Evolutionary conservation across 257 asterid genomes (phyloP), one percentile per base, ranked within the genome.

Genomic region (Solanum tacnaense): DNA sequence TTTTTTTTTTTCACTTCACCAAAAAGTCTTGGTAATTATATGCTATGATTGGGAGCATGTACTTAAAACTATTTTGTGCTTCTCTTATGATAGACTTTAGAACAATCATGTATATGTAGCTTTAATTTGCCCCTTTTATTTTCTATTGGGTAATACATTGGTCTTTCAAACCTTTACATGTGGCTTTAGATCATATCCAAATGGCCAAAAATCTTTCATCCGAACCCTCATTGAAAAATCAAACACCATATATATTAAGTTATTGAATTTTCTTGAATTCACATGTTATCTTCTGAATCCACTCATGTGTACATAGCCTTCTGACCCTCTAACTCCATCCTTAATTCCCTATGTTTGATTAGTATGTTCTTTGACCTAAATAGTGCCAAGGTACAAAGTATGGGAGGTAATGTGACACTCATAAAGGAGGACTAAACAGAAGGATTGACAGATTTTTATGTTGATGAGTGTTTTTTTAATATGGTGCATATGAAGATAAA

Each of bases 1-100:
- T n/a, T n/a, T n/a, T 35, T 32, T 5, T 38, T 23, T 15, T 36
- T 27, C 38, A 68, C 41, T 32, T 27, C 15, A 82, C 58, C 76
- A 68, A 18, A 68, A 21, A 27, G 46, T 70, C 25, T 38, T 73
- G 16, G 58, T 67, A 71, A 90, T 58, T 46, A 81, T 36, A 49
- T 10, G 79, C 62, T 29, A 89, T 82, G 41, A 87, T 82, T 91
- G 86, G 75, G 71, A 88, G 88, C 88, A 79, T 87, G 88, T 83
- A 83, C 89, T 60, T 72, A 86, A 86, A 83, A 87, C 65, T 32
- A 49, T 81, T 83, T 73, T 62, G 20, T 39, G 15, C 71, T 84
- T 49, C 58, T 81, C 52, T 46, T 34, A 38, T 83, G 46, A 49
- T 49, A 49, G 20, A 49, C 67, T 79, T 70, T 68, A 58, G 31